A percentile compares a stretch with the other conserved stretches of the same genome.
Conservation (phyloP, 1,284 basidiomycete genomes). For the Papiliotrema flavescens region DNA sequence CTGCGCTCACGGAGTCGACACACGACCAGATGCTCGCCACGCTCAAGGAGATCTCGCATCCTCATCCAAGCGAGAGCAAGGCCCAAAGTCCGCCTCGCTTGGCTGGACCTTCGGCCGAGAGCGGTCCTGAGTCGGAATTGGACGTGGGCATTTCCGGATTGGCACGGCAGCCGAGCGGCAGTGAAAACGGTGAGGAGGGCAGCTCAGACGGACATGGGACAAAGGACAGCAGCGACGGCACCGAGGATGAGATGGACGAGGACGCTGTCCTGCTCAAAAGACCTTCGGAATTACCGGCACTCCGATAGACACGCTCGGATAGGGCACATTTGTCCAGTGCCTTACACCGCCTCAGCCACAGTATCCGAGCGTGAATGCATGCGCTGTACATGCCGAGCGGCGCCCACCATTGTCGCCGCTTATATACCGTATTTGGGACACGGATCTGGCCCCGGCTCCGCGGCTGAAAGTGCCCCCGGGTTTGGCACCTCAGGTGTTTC, state of each 20-base stretch:
- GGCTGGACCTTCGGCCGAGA: too few species aligned
- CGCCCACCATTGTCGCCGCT: too few species aligned
- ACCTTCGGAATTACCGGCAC: constrained; percentile 12
- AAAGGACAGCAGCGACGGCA: constrained; percentile 9
- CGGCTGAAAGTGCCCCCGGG: too few species aligned
- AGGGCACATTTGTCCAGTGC: too few species aligned
- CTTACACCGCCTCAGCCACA: too few species aligned
- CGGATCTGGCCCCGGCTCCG: too few species aligned
- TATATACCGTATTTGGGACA: too few species aligned
- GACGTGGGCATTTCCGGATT: too few species aligned
- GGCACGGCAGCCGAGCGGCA: neutral
- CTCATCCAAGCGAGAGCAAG: constrained; percentile 7
- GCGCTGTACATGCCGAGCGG: too few species aligned
- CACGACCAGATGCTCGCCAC: constrained; percentile 49
- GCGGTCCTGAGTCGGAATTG: neutral
- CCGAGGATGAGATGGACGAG: constrained; percentile 49
- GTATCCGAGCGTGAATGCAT: too few species aligned
- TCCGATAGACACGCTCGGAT: neutral
- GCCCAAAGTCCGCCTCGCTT: neutral
- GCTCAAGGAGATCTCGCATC: constrained; percentile 41
- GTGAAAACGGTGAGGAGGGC: neutral
- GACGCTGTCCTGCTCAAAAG: constrained; percentile 46
- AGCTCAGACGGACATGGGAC: neutral
- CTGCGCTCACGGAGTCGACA: constrained; percentile 48
- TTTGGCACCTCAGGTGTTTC: too few species aligned